phyloP scores from a whole-genome alignment of 106 monocot genomes.

The Allium cepa region DNA sequence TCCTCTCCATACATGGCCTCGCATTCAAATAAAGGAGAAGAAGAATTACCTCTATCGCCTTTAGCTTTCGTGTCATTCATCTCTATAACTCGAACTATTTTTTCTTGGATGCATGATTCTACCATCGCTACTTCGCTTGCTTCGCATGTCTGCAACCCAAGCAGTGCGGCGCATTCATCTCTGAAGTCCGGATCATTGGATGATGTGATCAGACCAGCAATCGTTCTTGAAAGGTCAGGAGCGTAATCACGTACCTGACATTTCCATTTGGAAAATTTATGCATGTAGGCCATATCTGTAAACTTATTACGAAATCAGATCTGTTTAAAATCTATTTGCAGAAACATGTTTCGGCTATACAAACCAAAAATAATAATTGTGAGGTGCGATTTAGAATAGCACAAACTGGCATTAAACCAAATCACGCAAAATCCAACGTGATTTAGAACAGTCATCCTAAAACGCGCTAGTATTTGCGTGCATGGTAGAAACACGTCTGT shows the following conservation, averaged over 20 bases:
- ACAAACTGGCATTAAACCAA: too few species aligned
- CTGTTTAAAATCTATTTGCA: too few species aligned
- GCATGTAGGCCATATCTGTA: too few species aligned
- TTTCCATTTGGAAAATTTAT: too few species aligned
- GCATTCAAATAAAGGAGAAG: constrained; percentile 37
- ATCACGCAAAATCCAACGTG: too few species aligned
- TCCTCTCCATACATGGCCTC: constrained; percentile 19
- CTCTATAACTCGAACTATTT: constrained; percentile 31
- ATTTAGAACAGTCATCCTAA: too few species aligned
- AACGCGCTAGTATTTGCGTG: too few species aligned
- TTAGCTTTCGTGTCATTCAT: constrained; percentile 37
- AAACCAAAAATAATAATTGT: too few species aligned
- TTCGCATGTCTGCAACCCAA: constrained; percentile 34
- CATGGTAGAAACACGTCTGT: too few species aligned
- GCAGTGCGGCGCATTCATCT: constrained; percentile 43
- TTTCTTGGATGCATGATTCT: constrained; percentile 50
- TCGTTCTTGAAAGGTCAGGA: constrained; percentile 64
- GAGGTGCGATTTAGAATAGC: too few species aligned
- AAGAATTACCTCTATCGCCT: constrained; percentile 9
- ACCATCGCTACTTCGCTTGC: constrained; percentile 16
- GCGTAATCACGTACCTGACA: constrained; percentile 41
- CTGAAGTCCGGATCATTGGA: constrained; percentile 59
- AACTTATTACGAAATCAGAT: too few species aligned
- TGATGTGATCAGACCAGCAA: constrained; percentile 51
- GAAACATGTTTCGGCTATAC: too few species aligned